Evolutionary conservation across 2,329 filamentous ascomycete genomes (phyloP), one percentile per base, ranked within the genome.

Genomic region (Achaetomium macrosporum): DNA sequence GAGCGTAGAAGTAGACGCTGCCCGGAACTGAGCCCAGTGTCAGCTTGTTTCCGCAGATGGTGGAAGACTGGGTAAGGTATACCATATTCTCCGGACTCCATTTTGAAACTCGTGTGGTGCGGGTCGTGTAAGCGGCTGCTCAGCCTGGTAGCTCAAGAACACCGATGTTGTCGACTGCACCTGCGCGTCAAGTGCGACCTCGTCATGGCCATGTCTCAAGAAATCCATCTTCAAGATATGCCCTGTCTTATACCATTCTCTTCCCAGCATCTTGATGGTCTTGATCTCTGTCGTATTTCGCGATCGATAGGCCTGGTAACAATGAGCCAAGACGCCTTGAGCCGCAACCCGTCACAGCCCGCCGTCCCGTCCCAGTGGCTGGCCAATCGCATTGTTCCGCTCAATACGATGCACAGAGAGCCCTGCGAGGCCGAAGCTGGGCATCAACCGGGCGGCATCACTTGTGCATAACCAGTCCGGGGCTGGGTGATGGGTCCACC

Each of bases 1-100:
- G 72, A 9, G 70, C 71, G 53, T 73, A 76, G 60, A 75, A 71
- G 67, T 69, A 78, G 35, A 71, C 67, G 53, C 72, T 77, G 0
- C 67, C 69, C 1, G 67, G 60, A 35, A 75, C 72, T 74, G 29
- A 6, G 15, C 15, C 7, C 3, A 8, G 12, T 52, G 50, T 52
- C 11, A 52, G 25, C 13, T 16, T 29, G 19, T 25, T 12, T 11
- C 10, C 13, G 8, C 1, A 13, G 13, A 19, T 3, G 5, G 5
- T 42, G 39, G 33, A 35, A 20, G 10, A 11, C 13, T 20, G 39
- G 19, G 5, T 42, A n/a, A 25, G 9, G 3, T 39, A 1, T 54
- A 58, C 56, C 57, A 43, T 50, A 46, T 19, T 59, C 25, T 11
- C 57, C 57, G 11, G 47, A 33, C n/a, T 51, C 54, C 52, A 59